phyloP scores from a whole-genome alignment of 768 basidiomycete species.

The Suillus lakei region DNA sequence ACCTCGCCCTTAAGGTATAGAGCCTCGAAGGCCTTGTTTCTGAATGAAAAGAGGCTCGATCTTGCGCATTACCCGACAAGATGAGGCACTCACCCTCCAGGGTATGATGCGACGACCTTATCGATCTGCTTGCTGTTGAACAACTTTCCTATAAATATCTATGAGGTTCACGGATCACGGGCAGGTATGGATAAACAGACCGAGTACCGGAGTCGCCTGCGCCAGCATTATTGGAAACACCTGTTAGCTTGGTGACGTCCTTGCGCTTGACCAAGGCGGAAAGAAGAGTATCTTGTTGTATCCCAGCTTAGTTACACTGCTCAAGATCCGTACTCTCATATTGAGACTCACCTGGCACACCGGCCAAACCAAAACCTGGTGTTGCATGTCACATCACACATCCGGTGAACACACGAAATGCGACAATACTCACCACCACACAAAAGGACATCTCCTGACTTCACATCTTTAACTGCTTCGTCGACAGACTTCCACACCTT shows the following conservation, averaged over 20 bases:
- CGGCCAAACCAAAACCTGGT: slow-evolving; percentile 87
- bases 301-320: neutral
- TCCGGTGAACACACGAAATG: slow-evolving; percentile 7
- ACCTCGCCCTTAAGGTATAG: slow-evolving; percentile 83
- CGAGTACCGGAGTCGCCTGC: slow-evolving; percentile 70
- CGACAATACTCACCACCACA: slow-evolving; percentile 70
- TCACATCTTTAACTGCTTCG: slow-evolving; percentile 82
- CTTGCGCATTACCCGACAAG: neutral
- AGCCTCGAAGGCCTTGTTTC: slow-evolving; percentile 86
- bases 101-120: slow-evolving; percentile 89
- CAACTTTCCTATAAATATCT: slow-evolving; percentile 59
- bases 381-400: slow-evolving; percentile 4
- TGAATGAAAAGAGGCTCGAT: slow-evolving; percentile 32
- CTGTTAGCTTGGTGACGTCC: slow-evolving; percentile 77
- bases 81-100: slow-evolving; percentile 65
- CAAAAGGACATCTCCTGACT: slow-evolving; percentile 77
- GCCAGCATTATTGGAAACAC: slow-evolving; percentile 90
- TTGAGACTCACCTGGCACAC: slow-evolving; percentile 70
- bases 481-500: slow-evolving; percentile 87
- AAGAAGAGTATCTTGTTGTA: slow-evolving; percentile 76
- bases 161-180: neutral
- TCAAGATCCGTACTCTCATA: neutral
- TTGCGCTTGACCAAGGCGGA: slow-evolving; percentile 73
- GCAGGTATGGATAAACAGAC: slow-evolving; percentile 37
- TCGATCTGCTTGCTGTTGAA: slow-evolving; percentile 75